Percentiles rank a stretch among this genome's conserved stretches.
These are phyloP conservation scores for Yamadazyma kitorensis DNA, from an alignment of 805 yeast species.

Conservation along the genomic window DNA sequence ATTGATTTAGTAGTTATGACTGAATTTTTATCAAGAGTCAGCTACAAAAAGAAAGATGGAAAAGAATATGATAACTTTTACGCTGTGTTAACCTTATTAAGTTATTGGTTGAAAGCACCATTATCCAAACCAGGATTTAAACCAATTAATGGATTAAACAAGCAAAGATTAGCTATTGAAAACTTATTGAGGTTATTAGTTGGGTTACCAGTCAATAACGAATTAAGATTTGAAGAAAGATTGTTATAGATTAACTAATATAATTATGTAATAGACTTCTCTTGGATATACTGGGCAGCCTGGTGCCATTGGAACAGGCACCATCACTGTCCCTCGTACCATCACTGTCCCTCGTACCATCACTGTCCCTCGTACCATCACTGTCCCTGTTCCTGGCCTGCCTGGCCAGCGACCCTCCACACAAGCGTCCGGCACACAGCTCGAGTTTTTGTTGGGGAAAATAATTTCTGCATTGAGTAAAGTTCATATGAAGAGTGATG, in stretches of 20 bases:
- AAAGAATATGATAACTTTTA: slow-evolving; percentile 64
- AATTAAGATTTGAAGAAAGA: slow-evolving; percentile 93
- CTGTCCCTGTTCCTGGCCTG: no score
- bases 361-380: no score
- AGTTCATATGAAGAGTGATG: no score
- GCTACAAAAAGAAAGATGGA: slow-evolving; percentile 57
- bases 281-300: no score
- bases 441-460: no score
- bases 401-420: no score
- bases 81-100: slow-evolving; percentile 80
- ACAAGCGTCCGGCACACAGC: no score
- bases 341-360: no score
- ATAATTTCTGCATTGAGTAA: no score
- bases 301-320: no score
- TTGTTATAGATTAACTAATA: slow-evolving; percentile 35
- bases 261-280: no score
- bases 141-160: slow-evolving; percentile 90
- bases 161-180: slow-evolving; percentile 90
- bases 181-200: slow-evolving; percentile 85
- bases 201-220: slow-evolving; percentile 87
- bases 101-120: slow-evolving; percentile 97
- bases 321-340: no score
- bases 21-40: slow-evolving; percentile 85
- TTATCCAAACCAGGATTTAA: slow-evolving; percentile 86
- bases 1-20: slow-evolving; percentile 87